Evolutionary conservation across 1,284 basidiomycete species (phyloP).

Genomic region (Coniferiporia weirii): DNA sequence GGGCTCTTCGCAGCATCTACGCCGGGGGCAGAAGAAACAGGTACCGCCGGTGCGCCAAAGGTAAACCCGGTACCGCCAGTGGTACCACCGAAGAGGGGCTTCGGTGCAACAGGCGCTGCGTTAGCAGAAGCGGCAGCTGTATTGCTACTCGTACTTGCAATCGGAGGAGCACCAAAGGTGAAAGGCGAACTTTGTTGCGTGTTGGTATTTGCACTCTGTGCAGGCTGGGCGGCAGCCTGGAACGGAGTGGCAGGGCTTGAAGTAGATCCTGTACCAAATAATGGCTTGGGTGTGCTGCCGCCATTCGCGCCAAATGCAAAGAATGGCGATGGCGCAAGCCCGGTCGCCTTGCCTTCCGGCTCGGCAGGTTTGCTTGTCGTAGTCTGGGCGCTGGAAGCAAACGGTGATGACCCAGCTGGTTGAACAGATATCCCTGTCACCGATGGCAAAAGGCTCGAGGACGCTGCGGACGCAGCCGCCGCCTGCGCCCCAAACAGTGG

Average conservation of each 20-base stretch:
- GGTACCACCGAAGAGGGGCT: constrained; percentile 17
- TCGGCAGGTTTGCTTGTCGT: constrained; percentile 4
- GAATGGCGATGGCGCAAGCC: constrained; percentile 3
- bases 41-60: constrained; percentile 8
- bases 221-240: constrained; percentile 7
- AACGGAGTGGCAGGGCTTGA: neutral
- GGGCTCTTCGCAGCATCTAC: constrained; percentile 13
- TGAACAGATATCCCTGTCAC: neutral
- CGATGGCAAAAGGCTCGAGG: neutral
- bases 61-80: constrained; percentile 2
- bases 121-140: neutral
- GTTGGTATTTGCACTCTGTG: constrained; percentile 9
- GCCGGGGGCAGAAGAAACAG: constrained; percentile 4
- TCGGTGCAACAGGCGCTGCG: constrained; percentile 16
- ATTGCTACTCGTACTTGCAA: neutral
- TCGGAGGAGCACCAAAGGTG: constrained; percentile 19
- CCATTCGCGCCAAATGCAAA: constrained; percentile 6
- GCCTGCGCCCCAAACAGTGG: neutral
- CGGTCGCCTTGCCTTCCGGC: constrained; percentile 2
- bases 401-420: neutral
- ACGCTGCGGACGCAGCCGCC: neutral
- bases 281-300: constrained; percentile 10
- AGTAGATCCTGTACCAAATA: constrained; percentile 10
- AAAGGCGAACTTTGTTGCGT: constrained; percentile 51
- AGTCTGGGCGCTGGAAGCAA: neutral